Percentiles rank a stretch among this genome's conserved stretches.
Evolutionary conservation across 306 rosid species (phyloP).

Genomic region (Betula pendula): DNA sequence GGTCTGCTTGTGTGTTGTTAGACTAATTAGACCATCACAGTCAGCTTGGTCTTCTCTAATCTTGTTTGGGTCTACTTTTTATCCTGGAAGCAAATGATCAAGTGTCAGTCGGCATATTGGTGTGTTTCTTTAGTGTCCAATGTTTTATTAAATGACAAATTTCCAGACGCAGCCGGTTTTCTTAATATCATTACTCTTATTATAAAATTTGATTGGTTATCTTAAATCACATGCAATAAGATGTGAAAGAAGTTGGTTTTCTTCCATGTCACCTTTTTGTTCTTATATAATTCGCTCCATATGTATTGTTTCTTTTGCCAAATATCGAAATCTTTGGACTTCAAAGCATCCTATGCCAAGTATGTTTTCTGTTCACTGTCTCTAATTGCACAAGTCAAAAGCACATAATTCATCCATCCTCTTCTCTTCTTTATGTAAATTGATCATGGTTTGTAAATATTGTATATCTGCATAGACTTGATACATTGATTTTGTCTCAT

Average conservation of each 20-base stretch:
- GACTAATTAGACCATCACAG: background rate
- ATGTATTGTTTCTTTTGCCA: background rate
- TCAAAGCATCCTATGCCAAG: background rate
- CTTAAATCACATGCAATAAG: background rate
- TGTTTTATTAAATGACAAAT: background rate
- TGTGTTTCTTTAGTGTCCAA: background rate
- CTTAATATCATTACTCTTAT: background rate
- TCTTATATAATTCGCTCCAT: background rate
- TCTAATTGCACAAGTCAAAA: background rate
- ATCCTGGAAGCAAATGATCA: too few species aligned
- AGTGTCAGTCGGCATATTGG: too few species aligned
- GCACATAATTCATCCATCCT: background rate
- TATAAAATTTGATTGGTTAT: background rate
- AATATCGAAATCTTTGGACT: background rate
- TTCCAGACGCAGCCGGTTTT: background rate
- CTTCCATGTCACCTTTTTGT: slow-evolving; percentile 1
- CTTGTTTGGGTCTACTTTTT: background rate
- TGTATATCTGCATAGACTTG: background rate
- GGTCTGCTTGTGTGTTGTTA: background rate
- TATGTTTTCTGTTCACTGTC: background rate
- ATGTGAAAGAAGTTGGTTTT: background rate
- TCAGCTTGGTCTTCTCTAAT: background rate
- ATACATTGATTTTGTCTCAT: background rate
- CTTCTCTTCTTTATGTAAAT: background rate
- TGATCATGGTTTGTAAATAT: background rate